Conservation (phyloP, 805 yeast genomes). For the Metschnikowia hibisci region DNA sequence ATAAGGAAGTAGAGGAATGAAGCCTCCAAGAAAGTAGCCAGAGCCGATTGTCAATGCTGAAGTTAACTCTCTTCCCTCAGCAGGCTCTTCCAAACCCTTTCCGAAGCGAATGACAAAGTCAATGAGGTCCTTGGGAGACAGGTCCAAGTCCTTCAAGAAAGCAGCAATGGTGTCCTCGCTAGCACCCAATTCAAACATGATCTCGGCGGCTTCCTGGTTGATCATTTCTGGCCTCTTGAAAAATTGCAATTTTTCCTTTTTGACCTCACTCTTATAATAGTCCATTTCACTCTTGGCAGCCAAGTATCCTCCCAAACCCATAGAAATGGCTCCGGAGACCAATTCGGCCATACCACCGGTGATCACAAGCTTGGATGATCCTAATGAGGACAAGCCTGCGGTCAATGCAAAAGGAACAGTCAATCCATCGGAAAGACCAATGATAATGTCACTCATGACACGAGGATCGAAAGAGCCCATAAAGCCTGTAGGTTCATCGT, state of each 20-base stretch:
- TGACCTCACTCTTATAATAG: slow-evolving; percentile 68
- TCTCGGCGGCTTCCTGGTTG: slow-evolving; percentile 77
- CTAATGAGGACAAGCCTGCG: slow-evolving; percentile 89
- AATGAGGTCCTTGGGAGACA: slow-evolving; percentile 71
- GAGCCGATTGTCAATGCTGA: slow-evolving; percentile 88
- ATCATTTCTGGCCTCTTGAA: slow-evolving; percentile 61
- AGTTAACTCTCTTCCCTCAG: slow-evolving; percentile 82
- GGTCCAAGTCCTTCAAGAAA: slow-evolving; percentile 75
- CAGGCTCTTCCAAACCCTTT: slow-evolving; percentile 92
- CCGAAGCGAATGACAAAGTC: slow-evolving; percentile 86
- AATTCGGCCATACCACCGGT: slow-evolving; percentile 98
- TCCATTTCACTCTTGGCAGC: slow-evolving; percentile 91
- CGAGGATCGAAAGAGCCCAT: slow-evolving; percentile 75
- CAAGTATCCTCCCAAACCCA: slow-evolving; percentile 96
- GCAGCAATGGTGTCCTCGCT: slow-evolving; percentile 68
- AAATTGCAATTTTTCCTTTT: slow-evolving; percentile 63
- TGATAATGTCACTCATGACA: slow-evolving; percentile 87
- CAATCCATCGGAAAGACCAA: slow-evolving; percentile 91
- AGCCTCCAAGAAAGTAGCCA: slow-evolving; percentile 88
- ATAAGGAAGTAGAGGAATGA: slow-evolving; percentile 86
- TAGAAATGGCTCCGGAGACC: slow-evolving; percentile 93
- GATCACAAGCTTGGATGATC: slow-evolving; percentile 84
- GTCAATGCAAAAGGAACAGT: slow-evolving; percentile 99
- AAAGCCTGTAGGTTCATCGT: slow-evolving; percentile 24
- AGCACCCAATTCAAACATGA: slow-evolving; percentile 69